These are phyloP conservation scores for Trametes punicea DNA, from an alignment of 768 basidiomycete genomes.

Conservation along the genomic window DNA sequence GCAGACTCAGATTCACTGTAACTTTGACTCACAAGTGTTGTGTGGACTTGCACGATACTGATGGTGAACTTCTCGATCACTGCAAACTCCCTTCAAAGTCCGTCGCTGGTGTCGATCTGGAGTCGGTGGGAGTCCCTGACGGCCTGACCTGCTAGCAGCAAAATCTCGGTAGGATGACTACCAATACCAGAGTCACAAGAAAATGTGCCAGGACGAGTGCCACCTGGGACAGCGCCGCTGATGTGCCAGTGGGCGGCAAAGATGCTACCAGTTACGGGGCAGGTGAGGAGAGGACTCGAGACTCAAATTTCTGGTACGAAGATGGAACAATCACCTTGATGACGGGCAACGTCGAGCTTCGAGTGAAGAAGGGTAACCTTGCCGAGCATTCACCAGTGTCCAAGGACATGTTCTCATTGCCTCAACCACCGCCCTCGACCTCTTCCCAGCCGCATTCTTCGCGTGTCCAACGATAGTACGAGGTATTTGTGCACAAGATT, in stretches of 20 bases:
- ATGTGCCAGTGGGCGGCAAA: background rate
- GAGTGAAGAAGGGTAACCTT: slow-evolving; percentile 27
- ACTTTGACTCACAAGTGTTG: too few relatives aligned
- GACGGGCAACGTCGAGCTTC: slow-evolving; percentile 24
- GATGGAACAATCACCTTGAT: slow-evolving; percentile 30
- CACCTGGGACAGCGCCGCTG: background rate
- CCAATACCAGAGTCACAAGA: too few relatives aligned
- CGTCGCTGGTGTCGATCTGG: too few relatives aligned
- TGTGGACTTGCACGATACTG: too few relatives aligned
- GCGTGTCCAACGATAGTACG: background rate
- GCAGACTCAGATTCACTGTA: too few relatives aligned
- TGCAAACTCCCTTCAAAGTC: too few relatives aligned
- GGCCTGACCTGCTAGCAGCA: too few relatives aligned
- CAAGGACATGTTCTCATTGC: slow-evolving; percentile 13
- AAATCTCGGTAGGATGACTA: too few relatives aligned
- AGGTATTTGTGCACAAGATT: background rate
- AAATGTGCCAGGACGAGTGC: too few relatives aligned
- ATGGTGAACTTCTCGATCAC: too few relatives aligned
- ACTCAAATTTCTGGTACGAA: slow-evolving; percentile 27
- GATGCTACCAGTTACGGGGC: background rate
- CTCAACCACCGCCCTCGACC: background rate
- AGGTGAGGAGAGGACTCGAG: background rate
- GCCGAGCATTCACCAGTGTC: slow-evolving; percentile 25
- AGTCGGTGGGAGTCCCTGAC: too few relatives aligned
- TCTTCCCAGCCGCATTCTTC: background rate